A percentile compares a stretch with the other conserved stretches of the same genome.
Evolutionary conservation across 148 eudicot genomes (phyloP).

Genomic region (Vaccinium vitisidaea): DNA sequence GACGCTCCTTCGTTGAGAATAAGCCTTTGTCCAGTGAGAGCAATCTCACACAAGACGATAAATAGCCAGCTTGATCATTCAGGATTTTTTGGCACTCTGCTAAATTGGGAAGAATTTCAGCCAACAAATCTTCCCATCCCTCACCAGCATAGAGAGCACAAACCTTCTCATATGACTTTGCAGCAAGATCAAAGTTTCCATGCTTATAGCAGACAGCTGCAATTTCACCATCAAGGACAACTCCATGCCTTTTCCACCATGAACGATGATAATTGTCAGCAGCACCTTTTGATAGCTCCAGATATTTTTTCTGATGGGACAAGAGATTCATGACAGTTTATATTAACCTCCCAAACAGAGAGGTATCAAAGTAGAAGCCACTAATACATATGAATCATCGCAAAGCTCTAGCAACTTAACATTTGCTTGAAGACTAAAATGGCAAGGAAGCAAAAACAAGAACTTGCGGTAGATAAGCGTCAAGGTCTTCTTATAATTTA

Average conservation of each 20-base stretch:
- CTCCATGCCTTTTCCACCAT: constrained; percentile 98
- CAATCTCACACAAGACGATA: constrained; percentile 88
- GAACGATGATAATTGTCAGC: constrained; percentile 88
- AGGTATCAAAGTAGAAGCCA: background rate
- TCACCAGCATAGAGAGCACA: constrained; percentile 97
- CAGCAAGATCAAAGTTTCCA: constrained; percentile 76
- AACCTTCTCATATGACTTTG: constrained; percentile 86
- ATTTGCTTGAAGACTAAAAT: constrained; percentile 1
- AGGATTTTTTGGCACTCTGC: constrained; percentile 92
- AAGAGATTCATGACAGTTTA: background rate
- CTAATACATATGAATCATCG: background rate
- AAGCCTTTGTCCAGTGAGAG: constrained; percentile 83
- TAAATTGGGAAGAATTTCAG: constrained; percentile 92
- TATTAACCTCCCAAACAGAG: background rate
- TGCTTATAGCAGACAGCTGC: constrained; percentile 82
- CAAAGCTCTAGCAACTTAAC: background rate
- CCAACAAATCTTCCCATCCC: constrained; percentile 96
- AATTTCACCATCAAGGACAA: constrained; percentile 96
- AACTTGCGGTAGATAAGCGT: background rate
- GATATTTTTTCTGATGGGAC: constrained; percentile 66
- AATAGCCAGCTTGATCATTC: constrained; percentile 90
- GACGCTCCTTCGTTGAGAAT: constrained; percentile 78
- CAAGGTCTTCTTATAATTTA: background rate
- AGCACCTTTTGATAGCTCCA: constrained; percentile 88
- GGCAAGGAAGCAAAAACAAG: background rate